Evolutionary conservation across 768 basidiomycete species (phyloP).

Genomic region (Neoboletus subvelutipes): DNA sequence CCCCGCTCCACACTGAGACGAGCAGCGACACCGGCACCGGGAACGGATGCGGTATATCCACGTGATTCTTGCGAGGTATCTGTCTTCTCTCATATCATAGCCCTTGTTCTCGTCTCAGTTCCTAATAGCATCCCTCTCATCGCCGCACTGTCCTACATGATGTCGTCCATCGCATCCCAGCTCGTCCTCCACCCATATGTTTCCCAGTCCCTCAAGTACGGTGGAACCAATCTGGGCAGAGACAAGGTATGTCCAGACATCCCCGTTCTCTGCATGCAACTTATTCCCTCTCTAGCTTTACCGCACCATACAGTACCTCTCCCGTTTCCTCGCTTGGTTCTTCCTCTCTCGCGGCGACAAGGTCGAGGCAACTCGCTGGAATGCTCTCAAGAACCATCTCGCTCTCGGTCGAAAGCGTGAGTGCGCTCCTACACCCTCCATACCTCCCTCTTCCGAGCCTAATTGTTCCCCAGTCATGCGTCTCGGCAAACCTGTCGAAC

Average conservation of each 20-base stretch:
- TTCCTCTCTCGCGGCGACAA: conserved; percentile 68
- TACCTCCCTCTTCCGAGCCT: not conserved
- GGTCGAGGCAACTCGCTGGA: conserved; percentile 71
- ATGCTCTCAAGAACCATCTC: conserved; percentile 82
- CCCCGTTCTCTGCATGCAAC: not conserved
- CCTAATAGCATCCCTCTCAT: conserved; percentile 12
- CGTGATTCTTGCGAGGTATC: conserved; percentile 29
- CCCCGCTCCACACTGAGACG: not conserved
- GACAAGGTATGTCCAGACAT: conserved; percentile 67
- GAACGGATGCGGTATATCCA: conserved; percentile 17
- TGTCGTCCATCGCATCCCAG: conserved; percentile 58
- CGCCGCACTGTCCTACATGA: conserved; percentile 10
- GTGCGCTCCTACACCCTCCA: not conserved
- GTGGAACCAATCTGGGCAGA: conserved; percentile 79
- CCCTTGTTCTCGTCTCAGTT: not conserved
- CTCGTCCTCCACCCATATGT: conserved; percentile 83
- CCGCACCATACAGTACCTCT: conserved; percentile 86
- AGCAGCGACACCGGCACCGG: not conserved
- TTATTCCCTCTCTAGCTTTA: conserved; percentile 60
- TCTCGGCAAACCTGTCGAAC: conserved; percentile 91
- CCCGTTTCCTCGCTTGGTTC: conserved; percentile 87
- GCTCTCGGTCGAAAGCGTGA: conserved; percentile 83
- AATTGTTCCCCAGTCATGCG: conserved; percentile 66
- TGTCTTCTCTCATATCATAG: not conserved
- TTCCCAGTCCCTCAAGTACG: conserved; percentile 72